Base-by-base conservation (phyloP, 176 grass and related monocot species). In the Phyllostachys edulis region DNA sequence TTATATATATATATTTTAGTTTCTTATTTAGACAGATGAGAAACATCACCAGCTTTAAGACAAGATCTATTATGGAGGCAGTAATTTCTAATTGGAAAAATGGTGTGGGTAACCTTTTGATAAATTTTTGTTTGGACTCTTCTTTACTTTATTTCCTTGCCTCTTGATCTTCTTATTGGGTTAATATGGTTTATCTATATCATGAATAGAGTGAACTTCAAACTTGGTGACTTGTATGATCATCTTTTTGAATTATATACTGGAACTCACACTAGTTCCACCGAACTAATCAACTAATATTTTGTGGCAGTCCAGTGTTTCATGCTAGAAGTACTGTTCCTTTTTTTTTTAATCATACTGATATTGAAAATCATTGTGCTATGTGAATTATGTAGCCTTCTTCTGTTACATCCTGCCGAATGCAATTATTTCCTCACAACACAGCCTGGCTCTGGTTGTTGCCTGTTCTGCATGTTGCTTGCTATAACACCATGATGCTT, bases 1-100 rank as follows among this genome's bases (percentile, higher is more conserved):
- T 34, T 34, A 34, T 34, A 34, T 34, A 34, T 34, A n/a, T n/a
- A n/a, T n/a, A n/a, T 2, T 34, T 34, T 34, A 2, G 32, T 34
- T 34, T 55, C 17, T 55, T 55, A 13, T 82, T 71, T 82, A 47
- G 51, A 27, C 12, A 34, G 9, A 62, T 62, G 14, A 59, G 24
- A 72, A 82, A 62, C 15, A 81, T 42, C 7, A 57, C 15, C 37
- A 42, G n/a, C 50, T 81, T 81, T 78, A 78, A 77, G 38, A 78
- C 40, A 29, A 20, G 39, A 32, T 63, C 57, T 32, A 18, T 78
- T 60, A 41, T 32, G 56, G 75, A 45, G 37, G 13, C 3, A 62
- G 29, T 27, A 62, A 5, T 26, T 57, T n/a, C 54, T 59, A 23
- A 11, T 59, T 60, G 56, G n/a, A 54, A 20, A 60, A 60, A 59